Percentiles rank a stretch among this genome's conserved stretches.
These are phyloP conservation scores for Entomortierella parvispora DNA, from an alignment of 192 early-diverging fungal species.

Conservation along the genomic window DNA sequence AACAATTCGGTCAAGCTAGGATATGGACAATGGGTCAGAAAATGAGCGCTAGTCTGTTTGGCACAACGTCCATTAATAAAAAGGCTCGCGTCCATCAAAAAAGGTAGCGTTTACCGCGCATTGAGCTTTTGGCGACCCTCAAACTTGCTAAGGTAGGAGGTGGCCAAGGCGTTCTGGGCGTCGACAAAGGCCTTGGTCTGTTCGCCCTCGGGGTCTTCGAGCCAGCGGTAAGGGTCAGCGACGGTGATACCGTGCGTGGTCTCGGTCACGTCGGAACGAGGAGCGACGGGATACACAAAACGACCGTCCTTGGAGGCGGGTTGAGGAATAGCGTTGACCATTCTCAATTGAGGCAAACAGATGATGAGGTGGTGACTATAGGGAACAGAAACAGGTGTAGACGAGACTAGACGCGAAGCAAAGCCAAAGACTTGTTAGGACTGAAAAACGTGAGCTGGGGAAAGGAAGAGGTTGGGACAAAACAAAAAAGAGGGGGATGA, in stretches of 20 bases:
- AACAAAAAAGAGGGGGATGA: too few species aligned
- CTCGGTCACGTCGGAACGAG: slow-evolving; percentile 58
- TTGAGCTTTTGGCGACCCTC: slow-evolving; percentile 43
- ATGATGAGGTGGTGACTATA: too few species aligned
- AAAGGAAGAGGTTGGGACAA: too few species aligned
- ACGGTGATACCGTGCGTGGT: slow-evolving; percentile 50
- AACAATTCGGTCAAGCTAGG: slow-evolving; percentile 61
- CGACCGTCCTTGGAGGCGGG: slow-evolving; percentile 29
- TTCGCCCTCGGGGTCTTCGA: slow-evolving; percentile 71
- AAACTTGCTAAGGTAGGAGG: slow-evolving; percentile 58
- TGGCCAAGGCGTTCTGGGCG: slow-evolving; percentile 65
- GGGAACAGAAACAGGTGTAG: too few species aligned
- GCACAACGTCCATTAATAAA: background rate
- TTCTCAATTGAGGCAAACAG: background rate
- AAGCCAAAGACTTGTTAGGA: too few species aligned
- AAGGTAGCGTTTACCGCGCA: slow-evolving; percentile 41
- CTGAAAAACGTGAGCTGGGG: too few species aligned
- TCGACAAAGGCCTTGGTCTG: slow-evolving; percentile 74
- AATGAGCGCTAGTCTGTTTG: background rate
- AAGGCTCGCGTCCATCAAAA: too few species aligned
- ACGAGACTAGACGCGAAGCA: too few species aligned
- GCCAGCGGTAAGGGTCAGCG: slow-evolving; percentile 70
- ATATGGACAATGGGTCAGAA: background rate
- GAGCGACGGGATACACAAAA: slow-evolving; percentile 58
- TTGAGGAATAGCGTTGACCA: slow-evolving; percentile 12